Evolutionary conservation across 2,329 filamentous ascomycete species (phyloP), one percentile per base, ranked within the genome.

Genomic region (Pyrenophora graminea): DNA sequence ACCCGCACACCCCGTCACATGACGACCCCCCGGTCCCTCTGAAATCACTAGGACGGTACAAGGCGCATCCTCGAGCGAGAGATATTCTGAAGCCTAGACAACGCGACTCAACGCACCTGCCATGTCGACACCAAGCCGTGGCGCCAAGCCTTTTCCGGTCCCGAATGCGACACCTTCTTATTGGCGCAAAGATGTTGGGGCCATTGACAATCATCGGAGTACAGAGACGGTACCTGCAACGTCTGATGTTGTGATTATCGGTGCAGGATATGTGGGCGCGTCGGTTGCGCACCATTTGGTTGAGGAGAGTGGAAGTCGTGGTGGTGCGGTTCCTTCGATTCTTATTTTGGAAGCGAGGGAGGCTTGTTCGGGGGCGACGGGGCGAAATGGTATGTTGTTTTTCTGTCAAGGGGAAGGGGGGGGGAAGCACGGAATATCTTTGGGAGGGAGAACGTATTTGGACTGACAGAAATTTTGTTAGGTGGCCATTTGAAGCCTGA

Each of bases 291-390:
- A 59, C 40, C 56, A 59, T 30, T 37, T 59, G 32, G 15, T 56
- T 15, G 47, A 56, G 19, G 51, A 52, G 30, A 37, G 44, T 37
- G 30, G 17, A 30, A 36, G 37, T 17, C 15, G 13, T 7, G 33
- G 36, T 5, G 38, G 38, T 13, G 37, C 47, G 13, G 23, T 45
- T 4, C 53, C 53, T 15, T 56, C 53, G 9, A 63, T 59, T 42
- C 32, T 56, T n/a, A 54, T 63, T 10, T 64, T 82, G n/a, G 81
- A 84, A 55, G 80, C 81, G 2, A 70, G 81, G 1, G 65, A 74
- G 36, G 59, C 80, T 6, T 80, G 79, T 55, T 77, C 76, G 8
- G 81, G 81, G 13, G 81, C 80, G 3, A 83, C 81, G 7, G 81
- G 78, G 1, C 74, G 81, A 41, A 82, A 82, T 53, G 80, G 80